A percentile compares a stretch with the other conserved stretches of the same genome.
Evolutionary conservation across 2,329 filamentous ascomycete genomes (phyloP).

Genomic region (Xylaria sp.): DNA sequence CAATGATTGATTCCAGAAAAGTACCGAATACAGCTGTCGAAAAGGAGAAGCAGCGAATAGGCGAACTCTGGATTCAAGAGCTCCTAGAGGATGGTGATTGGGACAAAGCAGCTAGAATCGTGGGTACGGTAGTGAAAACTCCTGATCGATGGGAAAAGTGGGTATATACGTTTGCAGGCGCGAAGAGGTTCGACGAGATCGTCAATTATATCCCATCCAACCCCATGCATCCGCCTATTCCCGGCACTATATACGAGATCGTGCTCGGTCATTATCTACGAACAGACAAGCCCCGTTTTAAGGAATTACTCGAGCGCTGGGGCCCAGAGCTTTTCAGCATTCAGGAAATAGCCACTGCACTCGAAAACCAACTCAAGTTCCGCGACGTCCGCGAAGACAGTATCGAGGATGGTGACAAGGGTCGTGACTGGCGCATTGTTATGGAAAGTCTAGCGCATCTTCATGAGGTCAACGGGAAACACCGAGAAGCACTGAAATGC

Average conservation of each 20-base stretch:
- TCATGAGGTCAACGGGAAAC: slow-evolving; percentile 82
- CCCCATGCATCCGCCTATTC: slow-evolving; percentile 80
- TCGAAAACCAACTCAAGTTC: slow-evolving; percentile 84
- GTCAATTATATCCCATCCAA: slow-evolving; percentile 82
- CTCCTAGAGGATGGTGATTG: slow-evolving; percentile 80
- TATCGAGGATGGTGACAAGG: slow-evolving; percentile 75
- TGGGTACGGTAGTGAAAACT: slow-evolving; percentile 82
- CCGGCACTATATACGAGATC: slow-evolving; percentile 86
- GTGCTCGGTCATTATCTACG: slow-evolving; percentile 89
- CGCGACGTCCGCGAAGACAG: slow-evolving; percentile 80
- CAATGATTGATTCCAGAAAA: slow-evolving; percentile 69
- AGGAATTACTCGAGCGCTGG: slow-evolving; percentile 84
- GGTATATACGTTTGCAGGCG: slow-evolving; percentile 91
- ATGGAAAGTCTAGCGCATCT: slow-evolving; percentile 86
- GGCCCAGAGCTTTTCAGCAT: slow-evolving; percentile 85
- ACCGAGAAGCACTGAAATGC: slow-evolving; percentile 84
- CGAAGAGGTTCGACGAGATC: slow-evolving; percentile 89
- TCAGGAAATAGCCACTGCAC: slow-evolving; percentile 76
- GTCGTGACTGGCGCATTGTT: slow-evolving; percentile 89
- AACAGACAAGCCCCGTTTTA: slow-evolving; percentile 78
- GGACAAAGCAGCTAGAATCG: slow-evolving; percentile 79
- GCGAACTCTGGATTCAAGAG: slow-evolving; percentile 92
- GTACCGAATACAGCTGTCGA: slow-evolving; percentile 74
- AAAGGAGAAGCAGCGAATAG: slow-evolving; percentile 89
- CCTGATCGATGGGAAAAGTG: slow-evolving; percentile 92